Base-by-base conservation (phyloP, 345 rosid genomes). In the Toxicodendron radicans region DNA sequence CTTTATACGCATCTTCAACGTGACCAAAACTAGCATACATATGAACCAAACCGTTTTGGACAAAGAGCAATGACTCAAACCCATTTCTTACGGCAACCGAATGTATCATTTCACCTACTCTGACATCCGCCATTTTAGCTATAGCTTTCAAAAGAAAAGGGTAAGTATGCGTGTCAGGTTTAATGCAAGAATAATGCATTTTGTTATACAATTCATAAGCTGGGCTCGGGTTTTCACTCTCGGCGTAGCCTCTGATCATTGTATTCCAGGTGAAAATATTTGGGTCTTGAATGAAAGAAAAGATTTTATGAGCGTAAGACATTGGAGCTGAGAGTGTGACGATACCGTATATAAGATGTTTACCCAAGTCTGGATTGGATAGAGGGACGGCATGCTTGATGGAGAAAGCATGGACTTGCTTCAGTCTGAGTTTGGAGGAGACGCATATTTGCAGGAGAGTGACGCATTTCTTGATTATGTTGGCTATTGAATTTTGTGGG, bases 111-210 rank as follows among this genome's bases (percentile, higher is more conserved):
- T 87, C 85, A 6, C 94, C 95, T 21, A 81, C 74, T 65, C 74
- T 78, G 70, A 81, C 73, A 66, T 84, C 81, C 46, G 81, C 85
- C 68, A 80, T 32, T 82, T 87, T 92, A 53, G 95, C 78, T 51
- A 89, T 79, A 7, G 93, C 91, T 68, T 94, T 94, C 6, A 94
- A 80, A 78, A 92, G 84, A 74, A 91, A 94, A 69, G 98, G 98
- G 70, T 85, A 94, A 1, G 98, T 94, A 69, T 94, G 90, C 7
- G 91, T 89, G 69, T 94, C 97, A 3, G 98, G 92, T 64, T 85
- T 69, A 10, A 87, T 73, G 13, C 72, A 76, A 48, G 79, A 82
- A 35, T 54, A 77, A 41, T 68, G 74, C 95, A 94, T 84, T 46
- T 62, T 78, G 52, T 71, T 74, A 72, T 85, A 88, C 64, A 94